Evolutionary conservation across 345 rosid genomes (phyloP), one percentile per base, ranked within the genome.

Genomic region (Trapa incisa): DNA sequence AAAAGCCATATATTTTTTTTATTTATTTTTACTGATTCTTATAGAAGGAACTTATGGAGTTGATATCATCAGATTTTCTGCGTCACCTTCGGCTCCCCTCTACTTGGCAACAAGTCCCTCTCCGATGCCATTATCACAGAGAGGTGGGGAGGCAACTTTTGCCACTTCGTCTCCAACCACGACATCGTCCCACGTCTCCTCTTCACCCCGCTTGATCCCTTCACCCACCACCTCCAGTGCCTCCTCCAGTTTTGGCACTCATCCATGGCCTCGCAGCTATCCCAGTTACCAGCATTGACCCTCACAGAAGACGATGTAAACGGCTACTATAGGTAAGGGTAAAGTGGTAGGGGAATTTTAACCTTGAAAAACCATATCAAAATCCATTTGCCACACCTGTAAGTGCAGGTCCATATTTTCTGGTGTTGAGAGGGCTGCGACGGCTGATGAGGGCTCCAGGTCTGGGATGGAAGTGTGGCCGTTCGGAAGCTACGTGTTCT

Each of bases 11-110:
- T 22, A 22, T 22, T 22, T 22, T 22, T 22, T 22, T 22, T 22
- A 22, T 22, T 22, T 22, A 22, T 22, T 22, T 22, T 22, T 22
- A 22, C 29, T 22, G 29, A 22, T 22, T 22, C 29, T 22, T 22
- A 22, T 22, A 22, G 29, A 22, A 22, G 29, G 29, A 22, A 22
- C 29, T 22, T 22, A 22, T 22, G 29, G 29, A 22, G 29, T 22
- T 22, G 29, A 22, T 22, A 22, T 22, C 29, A 22, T 22, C 29
- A 22, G 29, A 22, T 22, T 22, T 22, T 94, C 32, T 91, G 95
- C 81, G 75, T 89, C 75, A 89, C 96, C 11, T 94, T 85, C 2
- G 96, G 96, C 69, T 86, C 89, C 37, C 92, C 88, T 12, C 61
- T 94, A 63, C 83, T 91, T 0, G 96, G 92, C 57, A 89, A 91